Evolutionary conservation across 495 filamentous ascomycete species (phyloP).

Genomic region (Penicillium turbatum): DNA sequence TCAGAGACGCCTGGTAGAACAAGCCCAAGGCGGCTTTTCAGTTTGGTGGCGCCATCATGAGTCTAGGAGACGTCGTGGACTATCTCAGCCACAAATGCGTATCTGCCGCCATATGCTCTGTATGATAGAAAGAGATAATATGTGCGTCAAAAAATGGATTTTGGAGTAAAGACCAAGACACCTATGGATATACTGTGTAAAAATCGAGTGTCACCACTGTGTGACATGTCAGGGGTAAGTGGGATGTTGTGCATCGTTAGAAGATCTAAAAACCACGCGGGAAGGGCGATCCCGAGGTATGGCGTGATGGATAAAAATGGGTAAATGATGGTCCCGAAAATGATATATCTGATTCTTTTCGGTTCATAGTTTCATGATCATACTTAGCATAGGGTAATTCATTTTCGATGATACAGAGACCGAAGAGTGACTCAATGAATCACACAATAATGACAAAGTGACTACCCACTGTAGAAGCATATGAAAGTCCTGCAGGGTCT

Average conservation of each 20-base stretch:
- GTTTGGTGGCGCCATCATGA: not conserved
- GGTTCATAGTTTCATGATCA: no score
- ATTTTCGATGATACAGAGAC: not conserved
- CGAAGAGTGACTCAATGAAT: not conserved
- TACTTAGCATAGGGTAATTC: no score
- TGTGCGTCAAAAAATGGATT: no score
- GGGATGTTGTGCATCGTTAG: conserved; percentile 12
- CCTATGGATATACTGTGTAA: no score
- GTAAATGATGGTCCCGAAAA: conserved; percentile 7
- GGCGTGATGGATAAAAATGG: conserved; percentile 19
- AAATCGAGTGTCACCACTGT: not conserved
- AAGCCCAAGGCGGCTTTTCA: not conserved
- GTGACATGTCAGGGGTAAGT: not conserved
- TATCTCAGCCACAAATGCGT: not conserved
- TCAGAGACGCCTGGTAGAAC: not conserved
- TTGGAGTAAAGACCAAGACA: no score
- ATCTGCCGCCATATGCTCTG: not conserved
- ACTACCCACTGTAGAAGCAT: not conserved
- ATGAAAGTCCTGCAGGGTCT: not conserved
- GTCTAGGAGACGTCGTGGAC: not conserved
- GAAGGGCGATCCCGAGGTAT: conserved; percentile 26
- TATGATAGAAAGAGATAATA: no score
- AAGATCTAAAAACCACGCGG: conserved; percentile 11
- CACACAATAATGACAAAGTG: not conserved
- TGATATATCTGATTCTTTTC: not conserved